Evolutionary conservation across 257 asterid species (phyloP).

Genomic region (Echites panduratus): DNA sequence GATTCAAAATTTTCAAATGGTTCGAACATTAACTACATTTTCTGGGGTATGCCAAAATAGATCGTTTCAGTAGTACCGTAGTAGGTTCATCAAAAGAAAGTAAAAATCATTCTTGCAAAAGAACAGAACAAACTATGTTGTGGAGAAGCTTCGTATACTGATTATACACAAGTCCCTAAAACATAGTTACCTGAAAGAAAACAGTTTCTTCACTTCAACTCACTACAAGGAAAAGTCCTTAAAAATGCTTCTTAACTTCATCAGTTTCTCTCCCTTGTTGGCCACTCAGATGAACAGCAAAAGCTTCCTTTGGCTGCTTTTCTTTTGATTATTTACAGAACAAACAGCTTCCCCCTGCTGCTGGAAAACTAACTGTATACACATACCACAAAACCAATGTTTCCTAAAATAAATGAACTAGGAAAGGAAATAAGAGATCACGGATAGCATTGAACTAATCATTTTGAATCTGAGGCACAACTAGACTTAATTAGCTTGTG

Average conservation of each 20-base stretch:
- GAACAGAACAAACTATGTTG: no score
- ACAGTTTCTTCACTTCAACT: no score
- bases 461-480: conserved; percentile 18
- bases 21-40: no score
- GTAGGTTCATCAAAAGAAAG: no score
- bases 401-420: conserved; percentile 8
- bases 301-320: background rate
- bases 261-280: background rate
- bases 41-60: no score
- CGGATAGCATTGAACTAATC: background rate
- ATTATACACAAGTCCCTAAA: no score
- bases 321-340: conserved; percentile 12
- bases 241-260: background rate
- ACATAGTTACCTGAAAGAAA: no score
- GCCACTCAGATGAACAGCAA: background rate
- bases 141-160: no score
- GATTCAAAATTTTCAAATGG: no score
- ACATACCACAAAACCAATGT: background rate
- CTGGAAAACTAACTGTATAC: conserved; percentile 14
- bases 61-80: no score
- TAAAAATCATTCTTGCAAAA: no score
- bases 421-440: conserved; percentile 1
- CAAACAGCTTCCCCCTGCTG: background rate
- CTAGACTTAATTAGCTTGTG: conserved; percentile 19
- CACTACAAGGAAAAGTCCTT: no score